phyloP scores from a whole-genome alignment of 306 rosid genomes.

The Neltuma alba region DNA sequence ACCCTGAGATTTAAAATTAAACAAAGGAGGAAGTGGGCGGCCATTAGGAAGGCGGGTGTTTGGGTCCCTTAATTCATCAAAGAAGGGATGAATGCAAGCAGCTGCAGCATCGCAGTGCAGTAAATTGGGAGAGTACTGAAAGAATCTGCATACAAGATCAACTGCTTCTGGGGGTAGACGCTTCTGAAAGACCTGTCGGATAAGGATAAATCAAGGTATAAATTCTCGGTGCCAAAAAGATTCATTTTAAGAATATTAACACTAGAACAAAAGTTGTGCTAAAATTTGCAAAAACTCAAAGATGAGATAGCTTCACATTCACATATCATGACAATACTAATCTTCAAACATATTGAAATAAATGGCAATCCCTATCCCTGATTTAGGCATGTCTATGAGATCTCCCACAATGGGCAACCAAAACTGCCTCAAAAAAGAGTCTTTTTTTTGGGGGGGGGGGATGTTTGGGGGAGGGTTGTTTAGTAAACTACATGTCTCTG shows the following conservation, averaged over 20 bases:
- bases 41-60: slow-evolving; percentile 96
- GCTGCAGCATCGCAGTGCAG: slow-evolving; percentile 89
- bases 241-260: not conserved
- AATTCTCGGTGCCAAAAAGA: slow-evolving; percentile 33
- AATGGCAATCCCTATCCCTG: not conserved
- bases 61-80: slow-evolving; percentile 95
- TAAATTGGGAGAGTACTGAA: slow-evolving; percentile 97
- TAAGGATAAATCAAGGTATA: slow-evolving; percentile 23
- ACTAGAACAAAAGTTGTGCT: not conserved
- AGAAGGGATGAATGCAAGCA: slow-evolving; percentile 98
- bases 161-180: slow-evolving; percentile 99
- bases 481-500: slow-evolving; percentile 7
- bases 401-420: not conserved
- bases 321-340: not conserved
- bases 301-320: slow-evolving; percentile 14
- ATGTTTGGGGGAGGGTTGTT: not conserved
- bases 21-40: slow-evolving; percentile 97
- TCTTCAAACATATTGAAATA: not conserved
- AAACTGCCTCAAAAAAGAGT: not conserved
- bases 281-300: slow-evolving; percentile 23
- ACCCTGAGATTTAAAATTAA: slow-evolving; percentile 94
- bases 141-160: slow-evolving; percentile 97
- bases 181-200: slow-evolving; percentile 88
- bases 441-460: no score
- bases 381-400: not conserved